A percentile compares a stretch with the other conserved stretches of the same genome.
Conservation (phyloP, 805 yeast species). For the Sugiyamaella boreocaroliniensis region DNA sequence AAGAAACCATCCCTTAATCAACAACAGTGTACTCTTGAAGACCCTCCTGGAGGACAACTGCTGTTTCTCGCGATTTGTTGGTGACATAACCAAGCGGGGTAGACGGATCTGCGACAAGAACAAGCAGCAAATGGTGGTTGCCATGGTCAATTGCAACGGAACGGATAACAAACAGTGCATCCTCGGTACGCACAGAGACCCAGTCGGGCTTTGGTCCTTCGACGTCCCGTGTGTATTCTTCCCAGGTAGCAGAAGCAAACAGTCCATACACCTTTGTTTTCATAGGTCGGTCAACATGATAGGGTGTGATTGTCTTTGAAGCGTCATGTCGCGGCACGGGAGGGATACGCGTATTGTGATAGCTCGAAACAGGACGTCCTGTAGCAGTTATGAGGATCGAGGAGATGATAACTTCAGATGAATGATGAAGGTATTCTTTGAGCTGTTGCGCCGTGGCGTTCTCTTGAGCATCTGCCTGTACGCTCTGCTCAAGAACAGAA, state of each 20-base stretch:
- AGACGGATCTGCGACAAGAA: conserved; percentile 25
- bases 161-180: conserved; percentile 17
- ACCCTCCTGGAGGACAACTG: conserved; percentile 20
- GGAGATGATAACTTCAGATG: conserved; percentile 16
- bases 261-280: conserved; percentile 27
- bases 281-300: conserved; percentile 20
- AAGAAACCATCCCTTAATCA: conserved; percentile 3
- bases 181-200: conserved; percentile 24
- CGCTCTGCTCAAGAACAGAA: conserved; percentile 20
- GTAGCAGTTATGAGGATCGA: conserved; percentile 18
- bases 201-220: conserved; percentile 14
- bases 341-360: conserved; percentile 18
- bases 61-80: conserved; percentile 21
- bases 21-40: conserved; percentile 16
- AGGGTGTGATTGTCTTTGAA: conserved; percentile 10
- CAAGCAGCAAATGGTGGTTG: conserved; percentile 17
- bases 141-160: conserved; percentile 11
- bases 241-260: conserved; percentile 28
- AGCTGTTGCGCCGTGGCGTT: conserved; percentile 10
- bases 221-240: conserved; percentile 12
- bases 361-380: conserved; percentile 21
- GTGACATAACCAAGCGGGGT: conserved; percentile 24
- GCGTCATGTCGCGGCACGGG: conserved; percentile 15
- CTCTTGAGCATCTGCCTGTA: conserved; percentile 12
- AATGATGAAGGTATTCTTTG: conserved; percentile 7